Percentiles rank a stretch among this genome's conserved stretches.
Conservation (phyloP, 345 rosid species). For the Citropsis articulata region DNA sequence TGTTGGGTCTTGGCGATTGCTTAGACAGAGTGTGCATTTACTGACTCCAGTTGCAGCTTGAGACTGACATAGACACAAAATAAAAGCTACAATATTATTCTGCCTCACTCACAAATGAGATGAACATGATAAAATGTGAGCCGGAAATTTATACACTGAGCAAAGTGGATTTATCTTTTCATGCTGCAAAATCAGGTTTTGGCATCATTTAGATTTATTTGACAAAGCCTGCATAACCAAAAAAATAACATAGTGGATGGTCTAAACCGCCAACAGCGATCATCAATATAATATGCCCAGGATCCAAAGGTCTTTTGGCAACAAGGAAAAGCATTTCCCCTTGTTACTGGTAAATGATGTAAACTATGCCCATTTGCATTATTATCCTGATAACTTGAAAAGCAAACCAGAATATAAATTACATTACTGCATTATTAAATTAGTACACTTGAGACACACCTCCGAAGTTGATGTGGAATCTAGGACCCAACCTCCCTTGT, state of each 20-base stretch:
- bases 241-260: neutral
- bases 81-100: neutral
- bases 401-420: neutral
- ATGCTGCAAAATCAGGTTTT: neutral
- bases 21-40: constrained; percentile 89
- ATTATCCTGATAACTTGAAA: neutral
- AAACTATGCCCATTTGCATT: neutral
- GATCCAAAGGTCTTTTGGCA: neutral
- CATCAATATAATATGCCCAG: neutral
- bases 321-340: neutral
- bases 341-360: neutral
- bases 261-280: neutral
- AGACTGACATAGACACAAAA: constrained; percentile 19
- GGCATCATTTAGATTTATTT: neutral
- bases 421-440: neutral
- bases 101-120: neutral
- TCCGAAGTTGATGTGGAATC: constrained; percentile 56
- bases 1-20: constrained; percentile 77
- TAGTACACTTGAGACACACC: constrained; percentile 38
- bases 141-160: neutral
- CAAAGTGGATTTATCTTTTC: neutral
- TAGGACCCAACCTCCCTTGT: constrained; percentile 53
- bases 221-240: neutral
- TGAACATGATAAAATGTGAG: neutral
- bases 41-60: constrained; percentile 37